phyloP scores from a whole-genome alignment of 495 filamentous ascomycete species.

The Aspergillus leporis region DNA sequence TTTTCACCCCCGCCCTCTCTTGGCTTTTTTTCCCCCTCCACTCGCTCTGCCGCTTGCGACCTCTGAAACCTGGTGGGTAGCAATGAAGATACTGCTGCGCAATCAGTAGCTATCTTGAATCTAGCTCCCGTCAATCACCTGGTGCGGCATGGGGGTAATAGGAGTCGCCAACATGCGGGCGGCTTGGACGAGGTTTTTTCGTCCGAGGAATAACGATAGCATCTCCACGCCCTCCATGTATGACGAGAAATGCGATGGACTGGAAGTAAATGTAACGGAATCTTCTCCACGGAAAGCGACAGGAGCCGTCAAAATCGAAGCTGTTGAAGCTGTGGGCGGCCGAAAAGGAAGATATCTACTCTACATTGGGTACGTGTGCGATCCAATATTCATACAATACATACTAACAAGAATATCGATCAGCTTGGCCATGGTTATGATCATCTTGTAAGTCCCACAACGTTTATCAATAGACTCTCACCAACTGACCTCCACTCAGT shows the following conservation, averaged over 20 bases:
- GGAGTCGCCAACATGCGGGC: slow-evolving; percentile 10
- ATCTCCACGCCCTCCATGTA: background rate
- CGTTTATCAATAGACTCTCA: background rate
- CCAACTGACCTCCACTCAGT: slow-evolving; percentile 13
- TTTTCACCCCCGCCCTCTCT: background rate
- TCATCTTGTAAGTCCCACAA: slow-evolving; percentile 40
- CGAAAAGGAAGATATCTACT: slow-evolving; percentile 43
- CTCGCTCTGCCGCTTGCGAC: background rate
- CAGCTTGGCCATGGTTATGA: slow-evolving; percentile 42
- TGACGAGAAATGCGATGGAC: slow-evolving; percentile 14
- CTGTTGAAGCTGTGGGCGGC: slow-evolving; percentile 45
- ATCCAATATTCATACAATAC: background rate
- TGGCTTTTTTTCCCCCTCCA: background rate
- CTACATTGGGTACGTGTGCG: slow-evolving; percentile 38
- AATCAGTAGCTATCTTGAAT: background rate
- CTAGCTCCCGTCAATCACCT: background rate
- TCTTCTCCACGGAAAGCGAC: slow-evolving; percentile 11
- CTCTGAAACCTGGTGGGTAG: background rate
- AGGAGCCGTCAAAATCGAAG: slow-evolving; percentile 37
- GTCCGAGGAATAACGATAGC: slow-evolving; percentile 1
- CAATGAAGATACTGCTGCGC: background rate
- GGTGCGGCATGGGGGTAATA: background rate
- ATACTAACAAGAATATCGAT: slow-evolving; percentile 19
- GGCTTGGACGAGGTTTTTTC: slow-evolving; percentile 7
- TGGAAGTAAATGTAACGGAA: slow-evolving; percentile 11